phyloP scores from a whole-genome alignment of 1,284 basidiomycete species.

The Pseudozyma sp. region DNA sequence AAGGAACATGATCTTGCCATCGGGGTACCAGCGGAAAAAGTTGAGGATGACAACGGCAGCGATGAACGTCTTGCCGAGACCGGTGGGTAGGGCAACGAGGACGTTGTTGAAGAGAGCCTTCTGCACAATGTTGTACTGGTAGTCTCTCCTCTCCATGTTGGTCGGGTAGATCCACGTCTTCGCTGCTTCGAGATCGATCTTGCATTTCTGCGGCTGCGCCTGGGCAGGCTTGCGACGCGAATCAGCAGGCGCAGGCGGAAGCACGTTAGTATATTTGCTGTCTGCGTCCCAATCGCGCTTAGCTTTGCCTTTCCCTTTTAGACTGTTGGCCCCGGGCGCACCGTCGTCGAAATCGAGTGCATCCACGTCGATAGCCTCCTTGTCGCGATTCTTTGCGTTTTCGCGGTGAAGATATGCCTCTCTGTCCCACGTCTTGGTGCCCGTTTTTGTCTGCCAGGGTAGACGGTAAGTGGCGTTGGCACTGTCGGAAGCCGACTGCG shows the following conservation, averaged over 20 bases:
- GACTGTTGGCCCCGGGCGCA: not conserved
- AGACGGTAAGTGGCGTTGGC: constrained; percentile 1
- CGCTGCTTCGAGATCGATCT: constrained; percentile 80
- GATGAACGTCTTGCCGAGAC: constrained; percentile 97
- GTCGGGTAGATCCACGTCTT: constrained; percentile 92
- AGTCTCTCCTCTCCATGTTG: constrained; percentile 87
- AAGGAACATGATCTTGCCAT: constrained; percentile 80
- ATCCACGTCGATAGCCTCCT: constrained; percentile 39
- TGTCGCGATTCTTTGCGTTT: constrained; percentile 38
- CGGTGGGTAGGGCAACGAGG: constrained; percentile 93
- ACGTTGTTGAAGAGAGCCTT: constrained; percentile 91
- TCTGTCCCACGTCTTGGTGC: constrained; percentile 53
- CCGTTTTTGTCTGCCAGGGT: constrained; percentile 26
- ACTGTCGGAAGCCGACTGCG: constrained; percentile 17
- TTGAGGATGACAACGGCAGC: constrained; percentile 90
- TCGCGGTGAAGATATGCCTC: constrained; percentile 44
- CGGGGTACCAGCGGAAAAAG: constrained; percentile 65
- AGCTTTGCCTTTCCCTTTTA: constrained; percentile 10
- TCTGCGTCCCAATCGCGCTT: constrained; percentile 33
- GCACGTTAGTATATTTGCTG: constrained; percentile 19
- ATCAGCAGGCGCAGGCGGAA: constrained; percentile 13
- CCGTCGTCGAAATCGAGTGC: constrained; percentile 22
- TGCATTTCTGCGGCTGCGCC: constrained; percentile 48
- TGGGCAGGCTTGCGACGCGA: constrained; percentile 17
- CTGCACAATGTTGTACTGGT: constrained; percentile 93